Percentiles rank a stretch among this genome's conserved stretches.
phyloP scores from a whole-genome alignment of 148 eudicot species.

The Rhododendron henanense region DNA sequence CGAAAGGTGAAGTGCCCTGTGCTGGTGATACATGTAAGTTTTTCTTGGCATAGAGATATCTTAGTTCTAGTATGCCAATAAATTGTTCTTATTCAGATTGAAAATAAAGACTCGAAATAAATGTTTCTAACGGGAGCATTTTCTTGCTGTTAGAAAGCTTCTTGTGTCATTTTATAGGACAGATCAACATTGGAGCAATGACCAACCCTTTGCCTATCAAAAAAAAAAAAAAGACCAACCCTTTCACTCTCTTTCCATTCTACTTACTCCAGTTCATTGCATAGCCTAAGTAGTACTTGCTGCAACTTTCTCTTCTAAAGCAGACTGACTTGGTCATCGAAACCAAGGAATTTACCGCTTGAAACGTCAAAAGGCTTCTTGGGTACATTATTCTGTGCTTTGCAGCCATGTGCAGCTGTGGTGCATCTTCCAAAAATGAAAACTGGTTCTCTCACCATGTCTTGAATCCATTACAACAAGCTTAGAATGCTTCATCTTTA shows the following conservation, averaged over 20 bases:
- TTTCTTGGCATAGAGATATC: not conserved
- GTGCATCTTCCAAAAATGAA: too few relatives aligned
- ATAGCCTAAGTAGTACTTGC: not conserved
- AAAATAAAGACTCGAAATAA: not conserved
- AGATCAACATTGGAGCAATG: not conserved
- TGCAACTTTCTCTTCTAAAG: not conserved
- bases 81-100: not conserved
- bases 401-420: too few relatives aligned
- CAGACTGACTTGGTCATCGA: not conserved
- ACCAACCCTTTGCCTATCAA: too few relatives aligned
- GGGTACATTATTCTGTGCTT: too few relatives aligned
- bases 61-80: not conserved
- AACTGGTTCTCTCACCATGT: too few relatives aligned
- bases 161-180: not conserved
- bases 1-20: constrained; percentile 95
- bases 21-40: constrained; percentile 95
- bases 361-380: too few relatives aligned
- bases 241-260: not conserved
- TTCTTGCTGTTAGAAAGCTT: not conserved
- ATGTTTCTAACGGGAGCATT: not conserved
- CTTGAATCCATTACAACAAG: too few relatives aligned
- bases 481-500: too few relatives aligned
- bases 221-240: not conserved
- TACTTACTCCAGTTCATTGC: not conserved
- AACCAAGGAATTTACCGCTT: too few relatives aligned